phyloP scores from a whole-genome alignment of 2,329 filamentous ascomycete genomes.

The Alternaria metachromatica region DNA sequence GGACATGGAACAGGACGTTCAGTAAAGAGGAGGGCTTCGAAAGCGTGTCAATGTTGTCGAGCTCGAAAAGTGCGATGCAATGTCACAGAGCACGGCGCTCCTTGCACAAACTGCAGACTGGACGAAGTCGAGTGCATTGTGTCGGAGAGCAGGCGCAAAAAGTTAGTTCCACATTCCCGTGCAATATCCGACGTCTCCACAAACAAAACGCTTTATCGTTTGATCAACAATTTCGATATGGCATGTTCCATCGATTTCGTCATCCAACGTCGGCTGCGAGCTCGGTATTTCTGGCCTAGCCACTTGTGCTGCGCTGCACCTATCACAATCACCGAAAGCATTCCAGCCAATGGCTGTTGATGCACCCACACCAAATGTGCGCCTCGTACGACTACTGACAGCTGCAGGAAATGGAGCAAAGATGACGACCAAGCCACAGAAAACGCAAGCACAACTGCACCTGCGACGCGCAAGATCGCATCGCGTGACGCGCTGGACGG shows the following conservation, averaged over 20 bases:
- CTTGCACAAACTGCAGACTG: conserved; percentile 85
- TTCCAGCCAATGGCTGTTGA: conserved; percentile 12
- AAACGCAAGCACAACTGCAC: conserved; percentile 24
- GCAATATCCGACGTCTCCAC: conserved; percentile 31
- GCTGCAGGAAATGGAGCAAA: conserved; percentile 52
- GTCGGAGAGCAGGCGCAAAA: conserved; percentile 79
- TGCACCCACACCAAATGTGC: conserved; percentile 2
- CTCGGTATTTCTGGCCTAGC: conserved; percentile 27
- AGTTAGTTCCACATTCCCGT: conserved; percentile 63
- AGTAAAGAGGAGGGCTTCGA: conserved; percentile 85
- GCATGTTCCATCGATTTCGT: conserved; percentile 25
- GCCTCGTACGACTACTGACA: conserved; percentile 27
- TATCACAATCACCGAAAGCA: conserved; percentile 18
- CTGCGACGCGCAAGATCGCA: conserved; percentile 46
- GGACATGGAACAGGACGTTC: conserved; percentile 58
- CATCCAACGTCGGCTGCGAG: conserved; percentile 25
- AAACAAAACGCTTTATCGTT: conserved; percentile 14
- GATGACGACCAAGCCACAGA: conserved; percentile 47
- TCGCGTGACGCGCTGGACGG: conserved; percentile 49
- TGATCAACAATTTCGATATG: conserved; percentile 10
- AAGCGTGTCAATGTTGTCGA: conserved; percentile 87
- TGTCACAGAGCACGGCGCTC: conserved; percentile 83
- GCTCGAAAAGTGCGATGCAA: conserved; percentile 92
- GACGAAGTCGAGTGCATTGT: conserved; percentile 77
- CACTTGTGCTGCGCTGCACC: conserved; percentile 24